Evolutionary conservation across 306 rosid species (phyloP).

Genomic region (Medicago ruthenica): DNA sequence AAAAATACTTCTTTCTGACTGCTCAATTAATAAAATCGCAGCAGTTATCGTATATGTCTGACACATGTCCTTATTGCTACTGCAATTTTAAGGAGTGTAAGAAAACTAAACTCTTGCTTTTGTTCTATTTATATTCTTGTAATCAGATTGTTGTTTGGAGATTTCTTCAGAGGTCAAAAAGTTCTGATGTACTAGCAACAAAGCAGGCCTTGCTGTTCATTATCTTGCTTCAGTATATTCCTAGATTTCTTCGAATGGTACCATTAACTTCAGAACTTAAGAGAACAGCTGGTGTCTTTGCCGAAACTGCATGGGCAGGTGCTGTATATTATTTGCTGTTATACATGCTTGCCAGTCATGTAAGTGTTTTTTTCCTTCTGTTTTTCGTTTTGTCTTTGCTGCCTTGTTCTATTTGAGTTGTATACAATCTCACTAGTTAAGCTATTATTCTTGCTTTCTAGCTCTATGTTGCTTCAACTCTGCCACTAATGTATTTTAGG

Average conservation of each 20-base stretch:
- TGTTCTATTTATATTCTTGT: slow-evolving; percentile 39
- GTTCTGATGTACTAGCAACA: slow-evolving; percentile 83
- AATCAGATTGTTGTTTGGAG: slow-evolving; percentile 92
- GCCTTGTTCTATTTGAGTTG: slow-evolving; percentile 30
- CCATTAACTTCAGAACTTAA: slow-evolving; percentile 93
- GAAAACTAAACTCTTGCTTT: slow-evolving; percentile 21
- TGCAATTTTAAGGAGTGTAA: slow-evolving; percentile 32
- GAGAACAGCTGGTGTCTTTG: slow-evolving; percentile 96
- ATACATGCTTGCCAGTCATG: slow-evolving; percentile 99
- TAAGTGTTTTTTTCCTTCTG: slow-evolving; percentile 57
- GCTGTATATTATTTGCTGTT: slow-evolving; percentile 93
- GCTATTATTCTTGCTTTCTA: slow-evolving; percentile 30
- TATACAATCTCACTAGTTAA: slow-evolving; percentile 7
- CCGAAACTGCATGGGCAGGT: slow-evolving; percentile 99
- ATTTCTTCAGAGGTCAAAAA: slow-evolving; percentile 78
- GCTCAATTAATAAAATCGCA: slow-evolving; percentile 5
- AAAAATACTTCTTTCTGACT: slow-evolving; percentile 13
- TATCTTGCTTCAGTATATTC: slow-evolving; percentile 86
- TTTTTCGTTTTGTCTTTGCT: slow-evolving; percentile 33
- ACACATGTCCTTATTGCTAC: slow-evolving; percentile 26
- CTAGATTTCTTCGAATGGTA: slow-evolving; percentile 78
- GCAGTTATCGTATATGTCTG: slow-evolving; percentile 21
- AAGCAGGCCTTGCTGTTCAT: slow-evolving; percentile 89
- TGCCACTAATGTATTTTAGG: slow-evolving; percentile 21
- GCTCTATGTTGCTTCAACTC: slow-evolving; percentile 13